These are phyloP conservation scores for Dictyostelium discoideum DNA, from an alignment of 78 protist species.

Conservation along the genomic window dicty_2.7 NC_007090.3:1176501-1177000, in stretches of 20 bases:
- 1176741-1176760: conserved; percentile 55
- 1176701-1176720: too few species aligned
- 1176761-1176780: conserved; percentile 35
- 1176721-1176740: neutral
- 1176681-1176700: too few species aligned
- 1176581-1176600: neutral
- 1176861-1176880: neutral
- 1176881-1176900: neutral
- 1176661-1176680: too few species aligned
- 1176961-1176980: neutral
- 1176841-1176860: neutral
- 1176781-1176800: conserved; percentile 48
- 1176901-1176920: neutral
- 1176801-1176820: neutral
- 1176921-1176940: conserved; percentile 8
- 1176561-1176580: too few species aligned
- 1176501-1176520: too few species aligned
- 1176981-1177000: neutral
- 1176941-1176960: neutral
- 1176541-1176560: too few species aligned
- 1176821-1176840: neutral
- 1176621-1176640: too few species aligned
- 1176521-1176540: too few species aligned
- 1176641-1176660: too few species aligned
- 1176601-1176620: too few species aligned